Conservation (phyloP, 2,329 filamentous ascomycete genomes). For the Amauroascus niger region DNA sequence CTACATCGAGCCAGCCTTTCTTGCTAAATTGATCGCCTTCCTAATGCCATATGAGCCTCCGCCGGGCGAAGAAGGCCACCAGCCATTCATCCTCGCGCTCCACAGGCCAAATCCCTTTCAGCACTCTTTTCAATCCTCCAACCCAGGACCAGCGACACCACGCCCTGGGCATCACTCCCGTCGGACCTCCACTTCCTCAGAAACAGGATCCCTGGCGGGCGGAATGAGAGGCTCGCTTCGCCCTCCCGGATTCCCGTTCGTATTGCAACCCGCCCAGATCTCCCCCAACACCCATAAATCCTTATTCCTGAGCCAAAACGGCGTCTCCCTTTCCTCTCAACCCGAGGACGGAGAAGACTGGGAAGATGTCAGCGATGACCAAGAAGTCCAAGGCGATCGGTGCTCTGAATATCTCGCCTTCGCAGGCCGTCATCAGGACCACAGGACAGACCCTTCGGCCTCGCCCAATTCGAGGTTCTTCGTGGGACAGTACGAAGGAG, state of each 20-base stretch:
- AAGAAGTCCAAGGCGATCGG: background rate
- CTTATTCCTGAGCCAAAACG: background rate
- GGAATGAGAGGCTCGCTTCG: background rate
- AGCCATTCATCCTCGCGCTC: background rate
- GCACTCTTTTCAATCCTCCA: background rate
- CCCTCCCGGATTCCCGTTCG: background rate
- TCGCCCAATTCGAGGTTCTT: background rate
- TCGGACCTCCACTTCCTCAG: background rate
- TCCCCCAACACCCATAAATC: background rate
- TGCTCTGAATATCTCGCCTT: background rate
- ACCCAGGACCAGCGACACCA: background rate
- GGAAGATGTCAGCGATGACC: constrained; percentile 8
- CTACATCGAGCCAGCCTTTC: background rate
- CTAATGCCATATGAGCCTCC: background rate
- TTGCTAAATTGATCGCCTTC: background rate
- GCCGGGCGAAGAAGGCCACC: background rate
- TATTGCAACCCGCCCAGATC: background rate
- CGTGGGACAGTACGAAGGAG: constrained; percentile 8
- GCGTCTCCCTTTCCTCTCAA: background rate
- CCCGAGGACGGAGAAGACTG: constrained; percentile 2
- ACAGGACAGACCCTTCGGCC: background rate
- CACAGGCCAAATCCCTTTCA: background rate
- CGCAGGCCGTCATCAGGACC: background rate
- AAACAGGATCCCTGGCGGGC: background rate
- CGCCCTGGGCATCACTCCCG: background rate